Base-by-base conservation (phyloP, 768 basidiomycete genomes). In the Vararia minispora region DNA sequence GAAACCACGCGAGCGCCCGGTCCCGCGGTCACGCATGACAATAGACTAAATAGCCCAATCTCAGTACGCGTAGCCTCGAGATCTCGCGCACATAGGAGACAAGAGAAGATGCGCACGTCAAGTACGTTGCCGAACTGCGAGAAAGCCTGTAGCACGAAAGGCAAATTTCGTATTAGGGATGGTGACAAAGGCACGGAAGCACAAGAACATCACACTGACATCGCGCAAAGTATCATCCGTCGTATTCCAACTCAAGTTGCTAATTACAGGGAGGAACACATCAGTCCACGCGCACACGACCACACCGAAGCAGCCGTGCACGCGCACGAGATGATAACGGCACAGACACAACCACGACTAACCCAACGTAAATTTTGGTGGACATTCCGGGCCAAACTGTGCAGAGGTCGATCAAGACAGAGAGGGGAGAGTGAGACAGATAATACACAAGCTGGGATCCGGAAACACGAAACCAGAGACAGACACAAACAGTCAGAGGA, bases 11-110 rank as follows among this genome's bases (percentile, higher is more conserved):
- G 89, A 94, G 56, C 92, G 88, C 44, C 88, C 86, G 49, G 94
- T 97, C 57, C 95, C 94, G 58, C 91, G 88, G 66, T 98, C 92
- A 67, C 88, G 84, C 91, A 94, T 94, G 60, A 94, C 90, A 65
- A 94, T 90, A 52, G 84, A 85, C 89, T 95, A 12, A 26, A 16
- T 32, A 37, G 12, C 20, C 33, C 28, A 20, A 22, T 27, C 28
- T n/a, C 28, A 18, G 22, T 29, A 37, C 35, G 12, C 8, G 27
- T 33, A 14, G 8, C 35, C 21, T 26, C 40, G 30, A 18, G 25
- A 28, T 14, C 27, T 21, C 26, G 16, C 34, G 28, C 12, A 34
- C 13, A n/a, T 35, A 37, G 33, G 25, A 28, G 17, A 23, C 39
- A 47, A 47, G 37, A 36, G 42, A 51, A 46, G 23, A 34, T 16